Evolutionary conservation across 1,284 basidiomycete genomes (phyloP).

Genomic region (Boletus subluridellus): DNA sequence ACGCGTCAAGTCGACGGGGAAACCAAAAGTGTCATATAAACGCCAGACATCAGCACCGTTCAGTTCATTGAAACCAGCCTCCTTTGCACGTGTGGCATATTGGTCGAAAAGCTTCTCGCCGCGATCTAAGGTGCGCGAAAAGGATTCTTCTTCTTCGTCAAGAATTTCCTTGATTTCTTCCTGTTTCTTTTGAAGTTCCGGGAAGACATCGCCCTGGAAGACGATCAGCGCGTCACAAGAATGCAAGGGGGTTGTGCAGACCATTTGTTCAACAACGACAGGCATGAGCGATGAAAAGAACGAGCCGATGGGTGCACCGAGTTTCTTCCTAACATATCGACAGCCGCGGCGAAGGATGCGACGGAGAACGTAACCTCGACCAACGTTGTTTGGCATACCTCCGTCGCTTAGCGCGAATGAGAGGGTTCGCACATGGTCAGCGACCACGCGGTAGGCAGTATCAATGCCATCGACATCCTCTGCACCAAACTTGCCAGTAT

Average conservation of each 20-base stretch:
- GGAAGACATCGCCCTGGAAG: conserved; percentile 80
- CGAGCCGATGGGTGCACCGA: conserved; percentile 88
- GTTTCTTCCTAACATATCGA: conserved; percentile 93
- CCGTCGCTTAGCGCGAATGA: conserved; percentile 96
- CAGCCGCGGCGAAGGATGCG: conserved; percentile 91
- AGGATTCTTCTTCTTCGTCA: conserved; percentile 96
- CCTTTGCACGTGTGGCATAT: conserved; percentile 72
- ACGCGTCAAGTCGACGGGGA: conserved; percentile 94
- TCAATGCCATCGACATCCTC: conserved; percentile 94
- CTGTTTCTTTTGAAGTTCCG: conserved; percentile 84
- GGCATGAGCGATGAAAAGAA: conserved; percentile 95
- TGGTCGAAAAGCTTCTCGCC: conserved; percentile 96
- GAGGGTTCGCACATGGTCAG: conserved; percentile 94
- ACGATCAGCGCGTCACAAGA: conserved; percentile 12
- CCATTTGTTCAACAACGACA: conserved; percentile 86
- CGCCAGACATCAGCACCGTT: conserved; percentile 95
- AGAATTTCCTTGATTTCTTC: conserved; percentile 93
- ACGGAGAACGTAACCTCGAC: conserved; percentile 92
- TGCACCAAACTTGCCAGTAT: conserved; percentile 88
- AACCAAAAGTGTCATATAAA: conserved; percentile 97
- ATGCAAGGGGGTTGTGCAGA: conserved; percentile 34
- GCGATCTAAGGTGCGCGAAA: conserved; percentile 92
- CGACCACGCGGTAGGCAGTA: conserved; percentile 95
- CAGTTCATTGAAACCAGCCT: conserved; percentile 65
- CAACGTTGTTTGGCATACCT: conserved; percentile 94